These are phyloP conservation scores for Kwoniella dejecticola DNA, from an alignment of 768 basidiomycete genomes.

Conservation along the genomic window DNA sequence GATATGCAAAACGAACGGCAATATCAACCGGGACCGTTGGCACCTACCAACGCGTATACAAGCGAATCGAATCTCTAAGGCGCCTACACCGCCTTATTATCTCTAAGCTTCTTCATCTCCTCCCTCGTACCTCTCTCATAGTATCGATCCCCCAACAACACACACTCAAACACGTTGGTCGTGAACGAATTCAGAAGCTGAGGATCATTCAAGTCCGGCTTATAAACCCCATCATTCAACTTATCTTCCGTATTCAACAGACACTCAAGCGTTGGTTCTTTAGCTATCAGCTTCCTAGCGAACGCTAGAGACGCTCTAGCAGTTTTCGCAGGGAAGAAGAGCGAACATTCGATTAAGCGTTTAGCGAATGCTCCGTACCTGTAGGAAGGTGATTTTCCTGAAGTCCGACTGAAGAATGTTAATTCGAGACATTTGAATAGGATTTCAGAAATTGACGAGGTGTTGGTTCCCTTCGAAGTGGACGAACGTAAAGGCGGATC, in stretches of 20 bases:
- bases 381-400: conserved; percentile 62
- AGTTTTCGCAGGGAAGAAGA: conserved; percentile 74
- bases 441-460: conserved; percentile 60
- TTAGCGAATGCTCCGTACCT: conserved; percentile 90
- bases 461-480: conserved; percentile 10
- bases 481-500: conserved; percentile 55
- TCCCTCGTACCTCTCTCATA: conserved; percentile 68
- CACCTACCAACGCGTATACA: too few relatives aligned
- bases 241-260: conserved; percentile 86
- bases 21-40: too few relatives aligned
- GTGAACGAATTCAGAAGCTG: conserved; percentile 63
- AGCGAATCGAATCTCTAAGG: neutral
- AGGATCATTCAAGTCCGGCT: conserved; percentile 84
- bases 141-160: conserved; percentile 61
- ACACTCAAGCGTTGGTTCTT: conserved; percentile 78
- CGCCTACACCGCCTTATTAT: conserved; percentile 21
- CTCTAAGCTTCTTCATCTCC: conserved; percentile 61
- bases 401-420: conserved; percentile 69
- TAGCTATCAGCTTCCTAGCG: conserved; percentile 69
- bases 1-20: neutral
- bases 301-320: conserved; percentile 73
- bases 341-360: conserved; percentile 75
- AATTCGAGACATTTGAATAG: conserved; percentile 82
- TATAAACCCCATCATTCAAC: conserved; percentile 78
- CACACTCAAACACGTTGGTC: conserved; percentile 81